Base-by-base conservation (phyloP, 495 filamentous ascomycete genomes). In the Amphirosellinia nigrospora region DNA sequence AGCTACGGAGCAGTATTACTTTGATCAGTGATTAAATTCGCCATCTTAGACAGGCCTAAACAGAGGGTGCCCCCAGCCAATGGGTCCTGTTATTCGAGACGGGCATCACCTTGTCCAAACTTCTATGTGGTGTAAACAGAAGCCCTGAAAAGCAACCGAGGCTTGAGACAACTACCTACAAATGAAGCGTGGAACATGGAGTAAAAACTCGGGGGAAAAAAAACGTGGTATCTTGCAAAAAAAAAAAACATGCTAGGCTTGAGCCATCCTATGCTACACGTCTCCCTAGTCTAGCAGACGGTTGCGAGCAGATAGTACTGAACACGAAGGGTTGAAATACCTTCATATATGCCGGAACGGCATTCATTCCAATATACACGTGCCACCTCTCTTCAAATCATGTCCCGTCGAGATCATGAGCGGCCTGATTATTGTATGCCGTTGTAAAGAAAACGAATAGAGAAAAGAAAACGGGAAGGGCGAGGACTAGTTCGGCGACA, bases 351-450 rank as follows among this genome's bases (percentile, higher is more conserved):
- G 66, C 66, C 66, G 32, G n/a, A 64, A 10, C 39, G 68, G 68
- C 68, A 9, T 64, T 64, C 68, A 64, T 70, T 41, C 32, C 36
- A 64, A 50, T 69, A 69, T 64, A 64, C 68, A 70, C 60, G 48
- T 70, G 46, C 68, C 59, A 58, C 26, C 48, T 53, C 48, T 53
- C 60, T 64, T 58, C 68, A 63, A 70, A 64, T 70, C 68, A 58
- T 70, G 68, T 53, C 60, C 50, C 68, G 50, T 70, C 60, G 48
- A 70, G 46, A 64, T 70, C 59, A 43, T 70, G 68, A 53, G 68
- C 59, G 19, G 19, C 48, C 36, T 21, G 16, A 10, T 58, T 48
- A 26, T 50, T 38, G 36, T 53, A 62, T 41, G 45, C 45, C 30
- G 23, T 34, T 66, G 32, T n/a, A 43, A 69, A 43, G 46, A 64